Evolutionary conservation across 441 rosid species (phyloP), one percentile per base, ranked within the genome.

Genomic region (Corymbia citriodora): DNA sequence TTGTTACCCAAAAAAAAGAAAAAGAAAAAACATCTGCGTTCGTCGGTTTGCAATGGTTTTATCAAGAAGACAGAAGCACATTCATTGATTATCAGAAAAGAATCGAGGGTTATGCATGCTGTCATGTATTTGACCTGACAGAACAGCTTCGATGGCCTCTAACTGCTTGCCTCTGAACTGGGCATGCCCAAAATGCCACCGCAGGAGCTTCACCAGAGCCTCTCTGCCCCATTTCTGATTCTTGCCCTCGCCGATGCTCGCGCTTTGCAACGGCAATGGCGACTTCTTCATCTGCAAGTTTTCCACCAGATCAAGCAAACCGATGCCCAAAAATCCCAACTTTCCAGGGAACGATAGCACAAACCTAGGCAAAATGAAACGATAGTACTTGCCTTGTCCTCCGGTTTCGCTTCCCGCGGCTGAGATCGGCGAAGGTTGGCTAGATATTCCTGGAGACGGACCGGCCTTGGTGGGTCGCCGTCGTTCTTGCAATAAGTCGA

Each of bases 171-270:
- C 99, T 93, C 97, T 94, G 90, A 96, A 97, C 91, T 98, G 96
- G 16, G 94, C 92, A 92, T 97, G 93, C 87, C 99, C 99, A 89
- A 98, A 98, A 95, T 98, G 98, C 99, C 99, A 96, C 92, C 99
- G 89, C 93, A 97, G 91, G 68, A 98, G 97, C 96, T 97, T 97
- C 94, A 96, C 97, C 86, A 96, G 89, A 68, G 93, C 93, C 91
- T 97, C 99, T 92, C 94, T 96, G 33, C 94, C 97, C 68, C 85
- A 92, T 19, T 91, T 87, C 36, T 93, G 92, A 85, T 91, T 86
- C 90, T 57, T 88, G 92, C 89, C 96, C 74, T 92, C 94, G 74
- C 90, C 90, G 88, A 94, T 90, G 82, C 94, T 79, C 54, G 87
- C 50, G 90, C 89, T 96, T 88, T 94, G 95, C 95, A 96, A 65